Base-by-base conservation (phyloP, 805 yeast genomes). In the Debaryomyces castellii region DNA sequence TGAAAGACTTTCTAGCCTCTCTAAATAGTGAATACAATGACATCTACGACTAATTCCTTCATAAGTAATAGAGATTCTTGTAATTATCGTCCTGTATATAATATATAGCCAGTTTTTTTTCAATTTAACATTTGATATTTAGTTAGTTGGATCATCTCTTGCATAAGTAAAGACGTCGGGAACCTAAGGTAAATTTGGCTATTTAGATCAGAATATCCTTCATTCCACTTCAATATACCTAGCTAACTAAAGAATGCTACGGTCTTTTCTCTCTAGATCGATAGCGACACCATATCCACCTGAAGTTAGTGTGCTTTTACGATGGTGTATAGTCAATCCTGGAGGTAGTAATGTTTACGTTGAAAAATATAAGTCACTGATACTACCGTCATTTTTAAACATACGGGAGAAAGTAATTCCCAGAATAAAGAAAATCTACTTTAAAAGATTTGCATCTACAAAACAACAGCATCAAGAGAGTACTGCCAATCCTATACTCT, bases 251-350 rank as follows among this genome's bases (percentile, higher is more conserved):
- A 42, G 16, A 23, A 45, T 45, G 48, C 45, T 45, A 45, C 48
- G 48, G 38, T 41, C 32, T 25, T 32, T 33, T 17, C 18, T 20
- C 21, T 21, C 24, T 10, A 40, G 44, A 21, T 20, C 27, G 17
- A 16, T 45, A 28, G 22, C 32, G 39, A 30, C 23, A 17, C 41
- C 35, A 32, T 28, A 35, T 30, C 20, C 42, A 14, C 23, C 41
- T 17, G 41, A 25, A 25, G 42, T 39, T 5, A 30, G 41, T 36
- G 27, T 24, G n/a, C 45, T 45, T 8, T 30, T 45, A 32, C 27
- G 28, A 6, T 45, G 48, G 48, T 36, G 43, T 12, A 45, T 41
- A 9, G 22, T 11, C 30, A 45, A 45, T 40, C 44, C 48, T 16
- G 48, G 45, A n/a, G 30, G 39, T 12, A 32, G 32, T 4, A 45